phyloP scores from a whole-genome alignment of 2,329 filamentous ascomycete species.

The Aspergillus sergii region DNA sequence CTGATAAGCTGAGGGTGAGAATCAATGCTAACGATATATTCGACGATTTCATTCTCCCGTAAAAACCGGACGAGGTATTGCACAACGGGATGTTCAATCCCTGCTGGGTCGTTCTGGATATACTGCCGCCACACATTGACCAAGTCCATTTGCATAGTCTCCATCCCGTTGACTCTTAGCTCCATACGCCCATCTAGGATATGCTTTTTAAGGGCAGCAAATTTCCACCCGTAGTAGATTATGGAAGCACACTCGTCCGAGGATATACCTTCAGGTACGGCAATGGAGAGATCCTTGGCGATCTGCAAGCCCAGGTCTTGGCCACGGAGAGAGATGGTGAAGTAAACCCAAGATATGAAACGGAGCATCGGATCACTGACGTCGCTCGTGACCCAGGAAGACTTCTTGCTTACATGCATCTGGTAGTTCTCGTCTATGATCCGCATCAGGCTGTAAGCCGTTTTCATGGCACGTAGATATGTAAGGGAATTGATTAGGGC shows the following conservation, averaged over 20 bases:
- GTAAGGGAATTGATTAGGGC: constrained; percentile 20
- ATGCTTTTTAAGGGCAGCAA: constrained; percentile 69
- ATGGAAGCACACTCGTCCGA: constrained; percentile 36
- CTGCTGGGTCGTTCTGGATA: constrained; percentile 48
- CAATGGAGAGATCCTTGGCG: constrained; percentile 38
- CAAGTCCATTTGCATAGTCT: constrained; percentile 71
- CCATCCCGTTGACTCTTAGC: constrained; percentile 76
- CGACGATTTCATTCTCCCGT: constrained; percentile 69
- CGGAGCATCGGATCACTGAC: constrained; percentile 41
- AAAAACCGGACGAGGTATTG: constrained; percentile 71
- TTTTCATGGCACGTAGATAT: constrained; percentile 21
- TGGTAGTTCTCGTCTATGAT: constrained; percentile 42
- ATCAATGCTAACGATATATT: constrained; percentile 86
- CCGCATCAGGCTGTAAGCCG: constrained; percentile 33
- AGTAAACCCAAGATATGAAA: constrained; percentile 34
- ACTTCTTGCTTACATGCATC: constrained; percentile 44
- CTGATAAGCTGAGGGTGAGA: constrained; percentile 89
- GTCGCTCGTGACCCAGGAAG: constrained; percentile 46
- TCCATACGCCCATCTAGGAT: constrained; percentile 89
- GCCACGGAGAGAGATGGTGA: constrained; percentile 32
- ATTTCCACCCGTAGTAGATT: constrained; percentile 63
- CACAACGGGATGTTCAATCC: constrained; percentile 58
- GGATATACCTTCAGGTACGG: constrained; percentile 32
- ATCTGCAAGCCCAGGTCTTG: constrained; percentile 36
- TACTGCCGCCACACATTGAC: constrained; percentile 66